Base-by-base conservation (phyloP, 495 filamentous ascomycete genomes). In the Neurospora intermedia region DNA sequence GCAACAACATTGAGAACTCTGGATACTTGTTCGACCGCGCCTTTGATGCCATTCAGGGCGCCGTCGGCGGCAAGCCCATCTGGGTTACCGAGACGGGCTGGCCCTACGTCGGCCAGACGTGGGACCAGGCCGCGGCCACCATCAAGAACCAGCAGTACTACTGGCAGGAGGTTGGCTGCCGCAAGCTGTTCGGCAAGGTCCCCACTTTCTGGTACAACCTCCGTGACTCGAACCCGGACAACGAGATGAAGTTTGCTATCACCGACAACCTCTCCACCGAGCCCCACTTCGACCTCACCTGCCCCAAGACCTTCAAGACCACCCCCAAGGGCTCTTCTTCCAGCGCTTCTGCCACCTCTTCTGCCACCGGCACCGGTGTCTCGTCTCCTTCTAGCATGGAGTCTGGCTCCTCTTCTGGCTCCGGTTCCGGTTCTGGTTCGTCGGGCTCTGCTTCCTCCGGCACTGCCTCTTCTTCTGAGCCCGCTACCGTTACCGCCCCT, bases 81-180 rank as follows among this genome's bases (percentile, higher is more conserved):
- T 87, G 86, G 86, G 77, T 87, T 23, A 86, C 83, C 69, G 86
- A 87, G 80, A 87, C 85, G 0, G 86, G 85, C 69, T 87, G 84
- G 84, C 85, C 86, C 10, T 71, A 78, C 43, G 73, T 75, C 20
- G 85, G 85, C 45, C 79, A 76, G 10, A 75, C 69, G 39, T 82
- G 86, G 81, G 87, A 87, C 78, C 76, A 87, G 73, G 91, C 88
- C 73, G 86, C 87, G 3, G 82, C 91, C 69, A 89, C 84, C 73
- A 73, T 82, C 31, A 82, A 81, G 62, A 93, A 93, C 81, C 90
- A 91, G 70, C 82, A 91, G 86, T 86, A 83, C 75, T 94, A 88
- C 85, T 94, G 91, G 91, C 82, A 92, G 69, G 83, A 91, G 76
- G 85, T 93, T 69, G 89, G 87, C 70, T 94, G 91, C 88, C 84